Evolutionary conservation across 805 yeast genomes (phyloP).

Genomic region (Lachancea waltii): DNA sequence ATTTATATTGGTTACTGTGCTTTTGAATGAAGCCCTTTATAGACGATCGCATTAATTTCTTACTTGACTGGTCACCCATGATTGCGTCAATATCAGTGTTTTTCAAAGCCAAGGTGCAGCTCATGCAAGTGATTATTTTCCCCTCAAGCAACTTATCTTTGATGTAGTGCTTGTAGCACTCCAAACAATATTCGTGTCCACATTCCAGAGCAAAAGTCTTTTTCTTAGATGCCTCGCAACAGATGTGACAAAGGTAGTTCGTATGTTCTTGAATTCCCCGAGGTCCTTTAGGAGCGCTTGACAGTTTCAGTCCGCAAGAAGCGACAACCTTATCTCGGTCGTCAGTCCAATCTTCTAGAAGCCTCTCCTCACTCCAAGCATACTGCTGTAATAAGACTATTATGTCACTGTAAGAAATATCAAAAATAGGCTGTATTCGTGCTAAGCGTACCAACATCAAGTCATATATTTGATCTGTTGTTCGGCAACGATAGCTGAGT

Average conservation of each 20-base stretch:
- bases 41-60: conserved; percentile 31
- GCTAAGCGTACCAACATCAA: conserved; percentile 25
- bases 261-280: conserved; percentile 18
- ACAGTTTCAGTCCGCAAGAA: conserved; percentile 31
- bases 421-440: conserved; percentile 26
- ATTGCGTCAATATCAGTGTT: conserved; percentile 37
- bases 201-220: conserved; percentile 53
- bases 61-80: conserved; percentile 32
- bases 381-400: conserved; percentile 41
- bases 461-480: conserved; percentile 31
- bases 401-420: conserved; percentile 30
- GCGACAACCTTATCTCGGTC: conserved; percentile 33
- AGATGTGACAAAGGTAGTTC: conserved; percentile 53
- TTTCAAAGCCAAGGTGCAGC: conserved; percentile 39
- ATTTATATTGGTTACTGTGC: conserved; percentile 43
- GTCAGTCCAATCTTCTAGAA: conserved; percentile 50
- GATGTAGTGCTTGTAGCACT: conserved; percentile 62
- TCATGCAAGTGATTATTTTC: conserved; percentile 58
- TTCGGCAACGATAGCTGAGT: conserved; percentile 28
- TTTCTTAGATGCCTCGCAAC: conserved; percentile 51
- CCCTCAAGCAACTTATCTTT: conserved; percentile 39
- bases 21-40: conserved; percentile 48
- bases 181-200: conserved; percentile 60
- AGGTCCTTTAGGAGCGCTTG: not conserved
- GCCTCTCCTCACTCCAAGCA: conserved; percentile 53